Evolutionary conservation across 306 rosid genomes (phyloP), one percentile per base, ranked within the genome.

Genomic region (Ormosia semicastrata): DNA sequence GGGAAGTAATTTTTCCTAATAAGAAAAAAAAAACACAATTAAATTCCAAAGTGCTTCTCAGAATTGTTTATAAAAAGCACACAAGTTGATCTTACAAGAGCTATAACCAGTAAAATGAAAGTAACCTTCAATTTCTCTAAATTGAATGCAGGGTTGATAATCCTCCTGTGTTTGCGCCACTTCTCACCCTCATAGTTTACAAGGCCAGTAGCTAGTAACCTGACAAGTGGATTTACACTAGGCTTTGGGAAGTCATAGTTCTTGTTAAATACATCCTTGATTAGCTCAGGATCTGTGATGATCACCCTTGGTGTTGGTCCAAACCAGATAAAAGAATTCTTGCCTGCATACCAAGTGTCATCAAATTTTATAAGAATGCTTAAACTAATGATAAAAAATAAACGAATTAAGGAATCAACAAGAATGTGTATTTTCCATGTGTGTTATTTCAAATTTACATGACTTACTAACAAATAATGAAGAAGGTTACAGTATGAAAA

Each of bases 121-220:
- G 57, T 63, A 69, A 90, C 97, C 97, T 93, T 91, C 43, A 89
- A 33, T 54, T 88, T 89, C 71, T 89, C 91, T 0, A 73, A 3
- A 44, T 79, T 84, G 74, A 91, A 91, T 49, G 92, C 87, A 11
- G 88, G 93, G 50, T 83, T 88, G 71, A 91, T 82, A 14, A 89
- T 75, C 69, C 72, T 89, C 66, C 90, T 80, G 76, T 84, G 91
- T 73, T 71, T 90, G 54, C 84, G 80, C 95, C 93, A 92, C 62
- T 92, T 90, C 15, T 87, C 87, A 50, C 85, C 90, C 5, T 89
- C 87, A 39, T 79, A 7, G 41, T 4, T 11, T 2, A 1, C 58
- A 8, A 87, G 75, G 30, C 96, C 93, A 4, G 10, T 2, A 2
- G 37, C 78, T 6, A 91, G 66, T 5, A 84, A 75, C 73, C 6